phyloP scores from a whole-genome alignment of 768 basidiomycete genomes.

The Amanita pseudoporphyria region DNA sequence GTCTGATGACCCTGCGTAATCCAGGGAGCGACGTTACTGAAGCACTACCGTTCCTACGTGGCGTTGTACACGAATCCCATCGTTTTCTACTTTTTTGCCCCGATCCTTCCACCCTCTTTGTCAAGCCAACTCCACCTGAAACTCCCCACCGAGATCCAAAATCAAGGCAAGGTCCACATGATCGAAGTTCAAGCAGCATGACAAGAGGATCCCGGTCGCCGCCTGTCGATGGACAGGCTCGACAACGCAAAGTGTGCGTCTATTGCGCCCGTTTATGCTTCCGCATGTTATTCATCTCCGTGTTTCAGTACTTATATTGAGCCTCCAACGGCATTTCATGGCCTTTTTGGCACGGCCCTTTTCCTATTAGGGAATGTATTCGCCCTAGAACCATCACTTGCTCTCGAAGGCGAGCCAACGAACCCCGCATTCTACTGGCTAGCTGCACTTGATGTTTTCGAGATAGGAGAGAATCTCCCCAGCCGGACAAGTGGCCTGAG shows the following conservation, averaged over 20 bases:
- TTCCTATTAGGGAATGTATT: conserved; percentile 58
- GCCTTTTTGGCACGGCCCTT: conserved; percentile 53
- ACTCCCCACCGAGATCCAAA: conserved; percentile 3
- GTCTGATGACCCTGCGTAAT: not conserved
- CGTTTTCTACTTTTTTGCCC: conserved; percentile 45
- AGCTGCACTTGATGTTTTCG: conserved; percentile 62
- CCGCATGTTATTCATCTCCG: conserved; percentile 7
- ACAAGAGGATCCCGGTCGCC: not conserved
- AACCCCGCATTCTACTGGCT: conserved; percentile 50
- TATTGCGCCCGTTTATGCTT: not conserved
- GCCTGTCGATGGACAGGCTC: conserved; percentile 5
- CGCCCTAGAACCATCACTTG: conserved; percentile 38
- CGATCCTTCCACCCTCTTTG: conserved; percentile 47
- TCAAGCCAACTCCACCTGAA: conserved; percentile 12
- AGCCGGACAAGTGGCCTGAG: conserved; percentile 27
- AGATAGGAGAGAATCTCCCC: conserved; percentile 56
- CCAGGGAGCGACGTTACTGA: conserved; percentile 37
- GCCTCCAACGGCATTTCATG: conserved; percentile 56
- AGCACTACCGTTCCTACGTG: conserved; percentile 46
- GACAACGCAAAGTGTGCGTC: conserved; percentile 12
- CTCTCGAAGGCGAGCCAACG: conserved; percentile 44
- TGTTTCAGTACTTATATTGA: conserved; percentile 31
- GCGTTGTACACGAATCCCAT: conserved; percentile 59
- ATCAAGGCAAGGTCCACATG: not conserved
- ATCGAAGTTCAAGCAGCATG: not conserved